Evolutionary conservation across 768 basidiomycete genomes (phyloP), one percentile per base, ranked within the genome.

Genomic region (Leccinellum rugosiceps): DNA sequence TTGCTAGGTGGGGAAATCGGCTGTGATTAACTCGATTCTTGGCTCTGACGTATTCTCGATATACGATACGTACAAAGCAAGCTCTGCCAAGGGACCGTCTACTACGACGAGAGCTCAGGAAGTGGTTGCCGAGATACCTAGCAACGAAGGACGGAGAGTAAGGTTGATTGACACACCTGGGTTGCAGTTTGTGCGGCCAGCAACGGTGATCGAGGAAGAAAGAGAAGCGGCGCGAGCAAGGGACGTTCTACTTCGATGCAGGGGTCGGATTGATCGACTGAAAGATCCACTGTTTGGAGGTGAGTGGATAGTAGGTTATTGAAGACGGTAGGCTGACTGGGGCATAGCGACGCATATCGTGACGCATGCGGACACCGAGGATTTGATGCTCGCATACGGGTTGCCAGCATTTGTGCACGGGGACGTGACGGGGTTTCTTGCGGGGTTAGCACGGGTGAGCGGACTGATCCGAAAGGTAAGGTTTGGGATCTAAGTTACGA

Each of bases 131-230:
- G 80, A 80, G 51, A 68, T 76, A 10, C 77, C 75, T 10, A 80
- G 78, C 23, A 77, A 75, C 21, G 60, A 48, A 11, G 47, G 32
- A n/a, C 52, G 48, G 59, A 74, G 75, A 52, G 76, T 94, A 61
- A 81, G 81, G 32, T 64, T 95, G 55, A 84, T 94, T 64, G 94
- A 97, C 70, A 96, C 92, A 0, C 94, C 94, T 31, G 94, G 94
- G n/a, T 74, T 94, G 48, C 59, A 62, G 19, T 63, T 78, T 82
- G 51, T 86, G 84, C 79, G 69, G 72, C 35, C 55, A 30, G 69
- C 52, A 50, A 55, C 51, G 52, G 6, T 79, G 83, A 56, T 58
- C 25, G 62, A 63, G 3, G 30, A 62, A 11, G 72, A 70, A 25
- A 60, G 58, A 43, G 68, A 73, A 23, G 58, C 45, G 13, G 54